Conservation (phyloP, 1,139 yeast genomes). For the Suhomyces taliae region DNA sequence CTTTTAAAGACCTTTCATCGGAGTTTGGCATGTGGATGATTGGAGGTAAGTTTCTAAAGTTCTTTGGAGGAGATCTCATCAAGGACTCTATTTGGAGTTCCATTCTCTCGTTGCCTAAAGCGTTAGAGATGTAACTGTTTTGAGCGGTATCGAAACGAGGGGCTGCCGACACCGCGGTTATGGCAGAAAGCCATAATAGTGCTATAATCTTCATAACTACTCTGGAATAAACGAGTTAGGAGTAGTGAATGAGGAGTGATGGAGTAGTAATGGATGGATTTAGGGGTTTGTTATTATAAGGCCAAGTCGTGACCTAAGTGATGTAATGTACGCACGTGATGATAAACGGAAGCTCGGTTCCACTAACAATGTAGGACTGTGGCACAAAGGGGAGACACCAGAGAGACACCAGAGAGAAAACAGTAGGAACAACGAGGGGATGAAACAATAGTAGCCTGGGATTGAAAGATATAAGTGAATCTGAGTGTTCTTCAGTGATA, state of each 20-base stretch:
- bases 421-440: too few relatives aligned
- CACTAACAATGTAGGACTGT: too few relatives aligned
- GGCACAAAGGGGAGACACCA: too few relatives aligned
- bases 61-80: slow-evolving; percentile 29
- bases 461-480: too few relatives aligned
- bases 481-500: too few relatives aligned
- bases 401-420: too few relatives aligned
- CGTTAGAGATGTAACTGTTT: slow-evolving; percentile 11
- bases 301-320: too few relatives aligned
- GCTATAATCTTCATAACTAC: slow-evolving; percentile 1
- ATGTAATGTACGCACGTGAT: too few relatives aligned
- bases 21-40: slow-evolving; percentile 32
- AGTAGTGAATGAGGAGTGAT: background rate
- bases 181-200: slow-evolving; percentile 1
- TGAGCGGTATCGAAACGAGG: slow-evolving; percentile 8
- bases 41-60: slow-evolving; percentile 38
- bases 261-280: background rate
- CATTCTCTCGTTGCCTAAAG: slow-evolving; percentile 8
- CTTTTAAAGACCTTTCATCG: slow-evolving; percentile 34
- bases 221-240: background rate
- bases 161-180: background rate
- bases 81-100: slow-evolving; percentile 24
- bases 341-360: too few relatives aligned
- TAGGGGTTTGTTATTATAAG: too few relatives aligned
- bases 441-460: too few relatives aligned